Base-by-base conservation (phyloP, 2,329 filamentous ascomycete genomes). In the Capronia coronata region DNA sequence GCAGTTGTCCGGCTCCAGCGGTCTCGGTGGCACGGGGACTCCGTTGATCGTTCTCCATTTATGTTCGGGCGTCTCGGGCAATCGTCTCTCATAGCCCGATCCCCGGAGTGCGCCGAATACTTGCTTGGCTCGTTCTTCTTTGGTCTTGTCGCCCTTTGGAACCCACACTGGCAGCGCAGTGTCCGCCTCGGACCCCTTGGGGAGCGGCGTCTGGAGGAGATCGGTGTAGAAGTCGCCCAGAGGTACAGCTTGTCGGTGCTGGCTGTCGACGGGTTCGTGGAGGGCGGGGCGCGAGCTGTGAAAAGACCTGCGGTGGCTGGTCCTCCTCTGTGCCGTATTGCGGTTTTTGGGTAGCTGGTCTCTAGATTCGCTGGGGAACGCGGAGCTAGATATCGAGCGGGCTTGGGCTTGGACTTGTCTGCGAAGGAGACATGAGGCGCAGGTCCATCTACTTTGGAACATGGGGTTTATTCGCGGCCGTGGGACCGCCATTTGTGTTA, bases 1-100 rank as follows among this genome's bases (percentile, higher is more conserved):
- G 76, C 93, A 98, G 65, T 98, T 96, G 63, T 97, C 93, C 2
- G 93, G 93, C 68, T 98, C 91, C 41, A 81, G 77, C 1, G 93
- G 93, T 41, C 79, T 79, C 0, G 89, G 90, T 1, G 93, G 93
- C 3, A 97, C 84, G 14, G 80, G 69, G 1, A 97, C 78, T 2
- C 90, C 91, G 1, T 86, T 89, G 48, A 96, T 74, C 1, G 67
- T 71, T 48, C 64, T 67, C 52, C 80, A 73, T 7, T 73, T 78
- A 43, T 81, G 81, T 54, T 78, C 74, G 11, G 75, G 55, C 9
- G 48, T 56, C n/a, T 56, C 47, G 18, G 57, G 56, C 7, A 43
- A 45, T 8, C 80, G 78, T 55, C 77, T 76, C 34, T 84, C 76
- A 62, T 88, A 83, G 30, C 78, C 77, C 1, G 89, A 86, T 0